Evolutionary conservation across 1,139 yeast species (phyloP).

Genomic region (Kodamaea fungicola): DNA sequence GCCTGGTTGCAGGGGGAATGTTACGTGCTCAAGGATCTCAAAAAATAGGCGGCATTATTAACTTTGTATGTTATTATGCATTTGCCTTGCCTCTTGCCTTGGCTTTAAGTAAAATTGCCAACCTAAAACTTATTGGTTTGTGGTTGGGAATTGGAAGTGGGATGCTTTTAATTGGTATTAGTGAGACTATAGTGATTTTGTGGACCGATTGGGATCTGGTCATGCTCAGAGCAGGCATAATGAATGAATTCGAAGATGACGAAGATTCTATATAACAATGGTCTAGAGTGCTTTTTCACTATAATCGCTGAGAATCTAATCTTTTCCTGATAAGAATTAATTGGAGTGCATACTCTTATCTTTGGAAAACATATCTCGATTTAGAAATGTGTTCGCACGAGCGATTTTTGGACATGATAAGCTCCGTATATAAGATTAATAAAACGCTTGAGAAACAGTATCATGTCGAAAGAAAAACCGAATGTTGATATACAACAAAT

Average conservation of each 20-base stretch:
- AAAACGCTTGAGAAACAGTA: neutral
- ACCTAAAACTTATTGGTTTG: conserved; percentile 60
- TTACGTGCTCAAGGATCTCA: conserved; percentile 87
- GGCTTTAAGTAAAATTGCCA: conserved; percentile 53
- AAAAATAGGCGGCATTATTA: conserved; percentile 75
- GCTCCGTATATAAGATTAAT: no score
- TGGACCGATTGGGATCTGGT: conserved; percentile 43
- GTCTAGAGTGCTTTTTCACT: neutral
- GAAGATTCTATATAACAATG: conserved; percentile 5
- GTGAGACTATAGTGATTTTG: conserved; percentile 47
- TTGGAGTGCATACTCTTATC: no score
- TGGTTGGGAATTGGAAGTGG: conserved; percentile 91
- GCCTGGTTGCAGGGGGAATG: conserved; percentile 81
- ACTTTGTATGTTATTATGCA: conserved; percentile 70
- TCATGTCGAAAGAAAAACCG: conserved; percentile 6
- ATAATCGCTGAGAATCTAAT: neutral
- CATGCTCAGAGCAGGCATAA: conserved; percentile 16
- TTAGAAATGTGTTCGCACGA: conserved; percentile 1
- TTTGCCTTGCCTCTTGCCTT: conserved; percentile 71
- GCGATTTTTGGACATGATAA: no score
- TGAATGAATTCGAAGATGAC: conserved; percentile 7
- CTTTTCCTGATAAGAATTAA: no score
- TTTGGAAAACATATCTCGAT: conserved; percentile 2
- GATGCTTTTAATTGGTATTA: conserved; percentile 61
- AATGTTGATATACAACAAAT: conserved; percentile 13